Percentiles rank a stretch among this genome's conserved stretches.
These are phyloP conservation scores for Curvularia sp. DNA, from an alignment of 2,329 filamentous ascomycete species.

Conservation along the genomic window DNA sequence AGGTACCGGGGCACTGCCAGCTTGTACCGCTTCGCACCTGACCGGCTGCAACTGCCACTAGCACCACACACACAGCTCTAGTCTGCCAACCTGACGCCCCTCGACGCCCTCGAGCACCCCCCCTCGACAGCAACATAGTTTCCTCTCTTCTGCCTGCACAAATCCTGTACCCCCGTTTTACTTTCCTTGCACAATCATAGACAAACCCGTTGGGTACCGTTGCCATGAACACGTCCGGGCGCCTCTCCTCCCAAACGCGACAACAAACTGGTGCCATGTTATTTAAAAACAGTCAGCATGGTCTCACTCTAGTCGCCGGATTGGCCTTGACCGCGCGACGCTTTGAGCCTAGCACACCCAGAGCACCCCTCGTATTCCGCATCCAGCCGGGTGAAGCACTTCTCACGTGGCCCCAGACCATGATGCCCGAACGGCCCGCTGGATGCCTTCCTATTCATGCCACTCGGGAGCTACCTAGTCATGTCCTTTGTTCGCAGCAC, in stretches of 20 bases:
- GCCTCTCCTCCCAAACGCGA: neutral
- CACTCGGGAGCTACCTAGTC: constrained; percentile 1
- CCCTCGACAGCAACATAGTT: neutral
- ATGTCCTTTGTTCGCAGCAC: neutral
- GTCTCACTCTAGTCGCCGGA: neutral
- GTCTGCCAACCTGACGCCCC: neutral
- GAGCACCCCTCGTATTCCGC: neutral
- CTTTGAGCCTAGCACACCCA: neutral
- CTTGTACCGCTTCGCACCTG: constrained; percentile 3
- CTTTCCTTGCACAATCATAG: neutral
- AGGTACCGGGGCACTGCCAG: constrained; percentile 3
- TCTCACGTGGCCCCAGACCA: constrained; percentile 8
- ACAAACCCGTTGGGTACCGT: neutral
- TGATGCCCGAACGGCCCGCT: neutral
- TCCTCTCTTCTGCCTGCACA: neutral
- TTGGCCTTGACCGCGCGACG: neutral
- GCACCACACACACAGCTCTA: constrained; percentile 1
- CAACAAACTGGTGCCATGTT: neutral
- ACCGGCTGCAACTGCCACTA: constrained; percentile 12
- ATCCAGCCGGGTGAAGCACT: constrained; percentile 9
- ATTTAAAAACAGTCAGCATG: neutral
- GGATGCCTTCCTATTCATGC: neutral
- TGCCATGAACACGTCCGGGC: neutral
- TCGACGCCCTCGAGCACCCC: neutral
- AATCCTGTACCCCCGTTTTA: neutral